These are phyloP conservation scores for Chimonanthus salicifolius DNA, from an alignment of 164 flowering plant species.

Conservation along the genomic window DNA sequence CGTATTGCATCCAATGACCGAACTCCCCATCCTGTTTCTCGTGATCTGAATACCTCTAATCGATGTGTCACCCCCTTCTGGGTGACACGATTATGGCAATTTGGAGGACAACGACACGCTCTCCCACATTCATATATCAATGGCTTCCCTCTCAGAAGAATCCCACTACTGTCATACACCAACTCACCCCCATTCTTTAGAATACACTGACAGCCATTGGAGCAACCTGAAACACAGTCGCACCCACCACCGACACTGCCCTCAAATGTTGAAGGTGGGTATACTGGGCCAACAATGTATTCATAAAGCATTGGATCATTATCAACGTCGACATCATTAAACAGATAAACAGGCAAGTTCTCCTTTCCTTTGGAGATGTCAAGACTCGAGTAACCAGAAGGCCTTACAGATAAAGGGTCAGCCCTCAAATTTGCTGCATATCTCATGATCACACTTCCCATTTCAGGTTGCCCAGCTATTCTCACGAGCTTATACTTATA, in stretches of 20 bases:
- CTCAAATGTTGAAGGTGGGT: conserved; percentile 42
- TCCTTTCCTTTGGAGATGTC: conserved; percentile 70
- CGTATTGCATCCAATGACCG: conserved; percentile 69
- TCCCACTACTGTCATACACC: conserved; percentile 65
- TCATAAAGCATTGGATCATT: conserved; percentile 55
- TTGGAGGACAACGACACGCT: conserved; percentile 60
- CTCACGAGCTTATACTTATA: conserved; percentile 72
- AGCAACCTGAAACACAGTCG: conserved; percentile 51
- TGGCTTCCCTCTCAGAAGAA: conserved; percentile 74
- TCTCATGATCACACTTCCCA: conserved; percentile 69
- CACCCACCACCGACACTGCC: conserved; percentile 39
- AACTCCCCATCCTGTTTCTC: conserved; percentile 82
- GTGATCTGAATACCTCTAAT: conserved; percentile 71
- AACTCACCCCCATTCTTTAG: conserved; percentile 75
- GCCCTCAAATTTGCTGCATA: conserved; percentile 47
- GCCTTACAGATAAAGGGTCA: conserved; percentile 44
- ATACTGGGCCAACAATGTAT: conserved; percentile 46
- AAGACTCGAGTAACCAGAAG: conserved; percentile 52
- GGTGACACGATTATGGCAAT: conserved; percentile 61
- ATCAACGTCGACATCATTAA: conserved; percentile 68
- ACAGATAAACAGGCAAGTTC: conserved; percentile 53
- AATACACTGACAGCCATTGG: conserved; percentile 51
- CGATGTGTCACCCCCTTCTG: conserved; percentile 55
- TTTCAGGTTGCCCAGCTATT: conserved; percentile 63
- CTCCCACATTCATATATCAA: conserved; percentile 78